Percentiles rank a stretch among this genome's conserved stretches.
phyloP scores from a whole-genome alignment of 345 rosid species.

The Ailanthus altissimus region DNA sequence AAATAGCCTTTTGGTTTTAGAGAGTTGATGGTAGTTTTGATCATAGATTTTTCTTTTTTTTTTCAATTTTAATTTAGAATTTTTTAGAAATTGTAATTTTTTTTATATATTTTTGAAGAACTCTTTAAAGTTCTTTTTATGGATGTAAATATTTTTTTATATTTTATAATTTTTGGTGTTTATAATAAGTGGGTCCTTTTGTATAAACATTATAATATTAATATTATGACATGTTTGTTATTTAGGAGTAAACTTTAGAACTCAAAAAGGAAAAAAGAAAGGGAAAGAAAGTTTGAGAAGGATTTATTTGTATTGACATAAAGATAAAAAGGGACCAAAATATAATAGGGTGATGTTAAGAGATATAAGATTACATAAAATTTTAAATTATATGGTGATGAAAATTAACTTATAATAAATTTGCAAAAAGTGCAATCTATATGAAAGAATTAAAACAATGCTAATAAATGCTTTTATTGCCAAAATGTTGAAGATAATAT shows the following conservation, averaged over 20 bases:
- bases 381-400: not conserved
- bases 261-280: no score
- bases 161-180: not conserved
- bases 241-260: not conserved
- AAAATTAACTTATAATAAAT: not conserved
- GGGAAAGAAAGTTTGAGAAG: not conserved
- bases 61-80: not conserved
- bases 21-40: slow-evolving; percentile 19
- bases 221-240: not conserved
- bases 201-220: not conserved
- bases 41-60: slow-evolving; percentile 11
- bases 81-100: not conserved
- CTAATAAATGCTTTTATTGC: no score
- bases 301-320: not conserved
- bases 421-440: not conserved
- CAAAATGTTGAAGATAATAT: no score
- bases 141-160: slow-evolving; percentile 12
- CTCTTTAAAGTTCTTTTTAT: not conserved
- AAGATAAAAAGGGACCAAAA: not conserved
- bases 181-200: slow-evolving; percentile 19
- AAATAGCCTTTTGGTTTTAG: slow-evolving; percentile 12
- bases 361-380: no score
- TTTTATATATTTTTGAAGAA: slow-evolving; percentile 14
- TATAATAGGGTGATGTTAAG: no score
- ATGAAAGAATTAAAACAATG: not conserved